phyloP scores from a whole-genome alignment of 768 basidiomycete species.

The Naganishia vishniacii region DNA sequence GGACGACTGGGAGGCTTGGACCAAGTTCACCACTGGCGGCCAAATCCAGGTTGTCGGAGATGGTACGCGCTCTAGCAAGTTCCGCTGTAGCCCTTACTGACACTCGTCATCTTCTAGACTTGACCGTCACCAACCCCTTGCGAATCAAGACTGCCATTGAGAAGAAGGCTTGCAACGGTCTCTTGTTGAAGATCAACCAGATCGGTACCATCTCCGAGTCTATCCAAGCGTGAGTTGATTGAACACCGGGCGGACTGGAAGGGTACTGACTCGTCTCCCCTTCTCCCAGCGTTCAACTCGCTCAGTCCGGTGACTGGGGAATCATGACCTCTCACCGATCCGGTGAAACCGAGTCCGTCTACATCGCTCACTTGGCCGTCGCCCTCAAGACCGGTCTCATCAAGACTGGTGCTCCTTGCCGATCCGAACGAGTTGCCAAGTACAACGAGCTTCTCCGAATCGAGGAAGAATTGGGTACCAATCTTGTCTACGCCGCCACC shows the following conservation, averaged over 20 bases:
- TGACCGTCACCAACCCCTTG: conserved; percentile 94
- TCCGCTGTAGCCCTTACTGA: conserved; percentile 16
- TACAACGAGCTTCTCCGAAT: conserved; percentile 80
- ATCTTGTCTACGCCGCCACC: conserved; percentile 67
- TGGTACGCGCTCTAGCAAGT: neutral
- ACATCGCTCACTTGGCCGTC: conserved; percentile 91
- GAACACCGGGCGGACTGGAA: neutral
- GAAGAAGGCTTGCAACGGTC: conserved; percentile 99
- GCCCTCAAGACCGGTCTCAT: conserved; percentile 69
- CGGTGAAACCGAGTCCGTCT: conserved; percentile 95
- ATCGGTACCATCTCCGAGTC: conserved; percentile 98
- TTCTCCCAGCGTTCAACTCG: conserved; percentile 71
- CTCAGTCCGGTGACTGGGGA: conserved; percentile 95
- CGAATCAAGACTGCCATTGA: conserved; percentile 98
- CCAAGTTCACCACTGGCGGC: conserved; percentile 73
- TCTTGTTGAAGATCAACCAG: conserved; percentile 98
- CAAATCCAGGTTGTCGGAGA: conserved; percentile 71
- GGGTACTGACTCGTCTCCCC: conserved; percentile 13
- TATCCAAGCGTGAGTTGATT: conserved; percentile 78
- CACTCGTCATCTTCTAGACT: conserved; percentile 56
- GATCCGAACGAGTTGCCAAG: conserved; percentile 76
- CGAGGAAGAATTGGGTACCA: conserved; percentile 60
- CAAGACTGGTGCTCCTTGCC: conserved; percentile 96
- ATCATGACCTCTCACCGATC: conserved; percentile 99
- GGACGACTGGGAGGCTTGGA: conserved; percentile 99